Evolutionary conservation across 129 eudicot genomes (phyloP).

Genomic region (Chrysanthemum seticuspe): DNA sequence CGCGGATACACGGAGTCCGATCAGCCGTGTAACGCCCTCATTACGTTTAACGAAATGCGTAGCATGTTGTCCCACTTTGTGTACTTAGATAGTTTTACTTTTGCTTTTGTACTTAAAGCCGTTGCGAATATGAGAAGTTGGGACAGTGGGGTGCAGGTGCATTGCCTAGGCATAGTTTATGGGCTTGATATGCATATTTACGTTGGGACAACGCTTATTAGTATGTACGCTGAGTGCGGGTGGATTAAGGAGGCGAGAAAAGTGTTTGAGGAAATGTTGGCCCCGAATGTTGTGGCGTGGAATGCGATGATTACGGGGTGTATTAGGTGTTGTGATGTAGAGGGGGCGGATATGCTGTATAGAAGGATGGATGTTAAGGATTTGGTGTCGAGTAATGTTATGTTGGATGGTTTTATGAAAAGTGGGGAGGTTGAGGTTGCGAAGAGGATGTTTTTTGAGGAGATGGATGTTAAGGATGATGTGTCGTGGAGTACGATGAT

Average conservation of each 20-base stretch:
- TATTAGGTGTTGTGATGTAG: slow-evolving; percentile 36
- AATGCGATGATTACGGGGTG: slow-evolving; percentile 41
- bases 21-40: slow-evolving; percentile 28
- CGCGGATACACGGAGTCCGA: slow-evolving; percentile 39
- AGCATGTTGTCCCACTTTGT: slow-evolving; percentile 11
- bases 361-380: slow-evolving; percentile 33
- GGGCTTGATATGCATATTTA: slow-evolving; percentile 42
- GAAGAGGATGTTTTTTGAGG: slow-evolving; percentile 10
- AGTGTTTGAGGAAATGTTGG: slow-evolving; percentile 44
- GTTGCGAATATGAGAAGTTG: slow-evolving; percentile 32
- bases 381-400: neutral
- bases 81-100: slow-evolving; percentile 34
- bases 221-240: slow-evolving; percentile 45
- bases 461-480: slow-evolving; percentile 31
- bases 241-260: slow-evolving; percentile 22
- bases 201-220: slow-evolving; percentile 42
- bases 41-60: slow-evolving; percentile 37
- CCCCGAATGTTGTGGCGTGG: slow-evolving; percentile 41
- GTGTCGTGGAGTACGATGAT: slow-evolving; percentile 48
- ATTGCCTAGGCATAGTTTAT: slow-evolving; percentile 18
- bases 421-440: slow-evolving; percentile 23
- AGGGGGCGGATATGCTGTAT: slow-evolving; percentile 34
- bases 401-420: slow-evolving; percentile 22
- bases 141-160: slow-evolving; percentile 34
- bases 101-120: slow-evolving; percentile 40